phyloP scores from a whole-genome alignment of 345 rosid species.

The Aquilaria yunnanensis region DNA sequence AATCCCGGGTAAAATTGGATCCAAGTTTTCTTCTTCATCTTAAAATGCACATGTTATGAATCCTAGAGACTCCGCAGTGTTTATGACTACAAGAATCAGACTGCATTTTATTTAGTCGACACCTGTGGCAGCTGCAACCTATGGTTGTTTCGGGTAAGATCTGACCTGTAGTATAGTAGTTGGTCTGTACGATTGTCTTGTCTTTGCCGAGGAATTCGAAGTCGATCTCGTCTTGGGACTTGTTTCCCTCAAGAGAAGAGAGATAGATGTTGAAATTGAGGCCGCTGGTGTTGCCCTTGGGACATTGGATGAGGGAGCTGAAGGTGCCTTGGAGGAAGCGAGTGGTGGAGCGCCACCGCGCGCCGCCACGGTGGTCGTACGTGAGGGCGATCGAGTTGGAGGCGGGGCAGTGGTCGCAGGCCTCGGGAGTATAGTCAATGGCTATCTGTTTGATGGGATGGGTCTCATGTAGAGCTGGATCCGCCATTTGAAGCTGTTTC shows the following conservation, averaged over 20 bases:
- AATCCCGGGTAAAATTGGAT: no score
- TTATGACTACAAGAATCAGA: no score
- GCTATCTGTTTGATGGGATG: slow-evolving; percentile 46
- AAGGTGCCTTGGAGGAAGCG: slow-evolving; percentile 58
- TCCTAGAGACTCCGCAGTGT: no score
- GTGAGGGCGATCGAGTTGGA: slow-evolving; percentile 46
- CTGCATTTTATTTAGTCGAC: no score
- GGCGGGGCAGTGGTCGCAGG: slow-evolving; percentile 40
- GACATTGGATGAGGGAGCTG: slow-evolving; percentile 45
- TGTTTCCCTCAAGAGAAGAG: slow-evolving; percentile 59
- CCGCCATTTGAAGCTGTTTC: slow-evolving; percentile 35
- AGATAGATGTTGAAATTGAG: slow-evolving; percentile 63
- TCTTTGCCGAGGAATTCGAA: slow-evolving; percentile 64
- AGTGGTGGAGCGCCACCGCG: slow-evolving; percentile 56
- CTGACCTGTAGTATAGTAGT: slow-evolving; percentile 41
- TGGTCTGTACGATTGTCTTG: slow-evolving; percentile 41
- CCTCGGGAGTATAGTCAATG: slow-evolving; percentile 58
- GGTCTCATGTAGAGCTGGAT: slow-evolving; percentile 34
- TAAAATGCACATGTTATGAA: no score
- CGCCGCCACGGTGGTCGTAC: slow-evolving; percentile 52
- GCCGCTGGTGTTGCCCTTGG: slow-evolving; percentile 54
- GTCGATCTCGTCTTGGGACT: slow-evolving; percentile 63
- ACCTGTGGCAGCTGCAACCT: no score
- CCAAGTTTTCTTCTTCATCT: no score
- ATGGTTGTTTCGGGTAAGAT: no score